Conservation (phyloP, 148 eudicot genomes). For the Silene uniflora region DNA sequence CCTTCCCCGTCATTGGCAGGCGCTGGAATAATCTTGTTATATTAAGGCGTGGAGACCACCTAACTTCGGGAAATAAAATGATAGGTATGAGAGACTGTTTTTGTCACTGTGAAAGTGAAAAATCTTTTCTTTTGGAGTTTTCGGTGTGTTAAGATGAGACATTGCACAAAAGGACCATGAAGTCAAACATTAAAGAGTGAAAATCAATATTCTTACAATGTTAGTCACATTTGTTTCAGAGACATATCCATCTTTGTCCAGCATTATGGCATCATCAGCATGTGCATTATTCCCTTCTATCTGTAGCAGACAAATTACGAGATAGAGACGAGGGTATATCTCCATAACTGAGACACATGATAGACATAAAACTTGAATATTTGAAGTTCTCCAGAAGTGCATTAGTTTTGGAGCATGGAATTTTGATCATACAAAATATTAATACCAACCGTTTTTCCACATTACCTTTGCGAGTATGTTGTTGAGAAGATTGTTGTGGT, state of each 20-base stretch:
- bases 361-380: too few relatives aligned
- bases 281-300: slow-evolving; percentile 91
- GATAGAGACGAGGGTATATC: neutral
- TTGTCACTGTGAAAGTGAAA: neutral
- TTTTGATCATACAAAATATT: neutral
- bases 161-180: neutral
- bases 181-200: neutral
- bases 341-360: neutral
- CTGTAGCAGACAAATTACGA: slow-evolving; percentile 39
- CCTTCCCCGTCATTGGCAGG: neutral
- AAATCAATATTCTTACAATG: slow-evolving; percentile 48
- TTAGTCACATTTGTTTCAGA: slow-evolving; percentile 98
- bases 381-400: too few relatives aligned
- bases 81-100: neutral
- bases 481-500: slow-evolving; percentile 87
- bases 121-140: neutral
- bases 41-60: too few relatives aligned
- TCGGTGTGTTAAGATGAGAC: too few relatives aligned
- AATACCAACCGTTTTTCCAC: neutral
- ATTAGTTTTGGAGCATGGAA: neutral
- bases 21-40: too few relatives aligned
- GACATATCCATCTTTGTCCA: slow-evolving; percentile 93
- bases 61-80: neutral
- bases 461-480: slow-evolving; percentile 89
- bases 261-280: slow-evolving; percentile 98